These are phyloP conservation scores for Plantago coronopus DNA, from an alignment of 305 asterid species.

Conservation along the genomic window DNA sequence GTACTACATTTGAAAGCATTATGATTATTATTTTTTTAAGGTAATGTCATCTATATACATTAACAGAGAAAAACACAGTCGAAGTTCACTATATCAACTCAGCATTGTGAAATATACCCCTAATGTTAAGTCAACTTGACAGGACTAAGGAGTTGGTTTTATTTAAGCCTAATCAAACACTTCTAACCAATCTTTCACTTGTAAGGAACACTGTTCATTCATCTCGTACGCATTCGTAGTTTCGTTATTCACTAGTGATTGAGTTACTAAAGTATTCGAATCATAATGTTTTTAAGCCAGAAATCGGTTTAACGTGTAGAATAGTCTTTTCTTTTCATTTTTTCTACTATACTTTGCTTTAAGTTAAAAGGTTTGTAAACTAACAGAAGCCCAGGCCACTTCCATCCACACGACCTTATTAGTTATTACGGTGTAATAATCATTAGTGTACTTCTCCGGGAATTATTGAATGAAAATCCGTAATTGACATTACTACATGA, in stretches of 20 bases:
- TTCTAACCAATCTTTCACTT: background rate
- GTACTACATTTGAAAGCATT: too few species aligned
- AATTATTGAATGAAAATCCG: too few species aligned
- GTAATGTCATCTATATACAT: too few species aligned
- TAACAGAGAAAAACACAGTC: too few species aligned
- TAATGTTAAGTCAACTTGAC: background rate
- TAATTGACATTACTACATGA: background rate
- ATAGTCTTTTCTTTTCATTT: too few species aligned
- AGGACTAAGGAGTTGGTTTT: background rate
- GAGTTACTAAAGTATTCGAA: background rate
- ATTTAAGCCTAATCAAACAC: background rate
- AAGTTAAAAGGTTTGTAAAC: too few species aligned
- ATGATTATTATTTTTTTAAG: too few species aligned
- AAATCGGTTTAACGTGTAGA: too few species aligned
- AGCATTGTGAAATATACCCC: background rate
- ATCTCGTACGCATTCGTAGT: background rate
- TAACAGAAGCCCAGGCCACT: too few species aligned
- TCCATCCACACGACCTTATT: too few species aligned
- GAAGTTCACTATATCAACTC: too few species aligned
- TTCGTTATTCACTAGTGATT: background rate
- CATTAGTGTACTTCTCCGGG: background rate
- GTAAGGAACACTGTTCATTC: background rate
- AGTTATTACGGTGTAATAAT: background rate
- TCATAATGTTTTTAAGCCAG: background rate
- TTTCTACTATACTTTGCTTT: too few species aligned